These are phyloP conservation scores for Desmodesmus armatus DNA, from an alignment of 139 green algal genomes.

Conservation along the genomic window DNA sequence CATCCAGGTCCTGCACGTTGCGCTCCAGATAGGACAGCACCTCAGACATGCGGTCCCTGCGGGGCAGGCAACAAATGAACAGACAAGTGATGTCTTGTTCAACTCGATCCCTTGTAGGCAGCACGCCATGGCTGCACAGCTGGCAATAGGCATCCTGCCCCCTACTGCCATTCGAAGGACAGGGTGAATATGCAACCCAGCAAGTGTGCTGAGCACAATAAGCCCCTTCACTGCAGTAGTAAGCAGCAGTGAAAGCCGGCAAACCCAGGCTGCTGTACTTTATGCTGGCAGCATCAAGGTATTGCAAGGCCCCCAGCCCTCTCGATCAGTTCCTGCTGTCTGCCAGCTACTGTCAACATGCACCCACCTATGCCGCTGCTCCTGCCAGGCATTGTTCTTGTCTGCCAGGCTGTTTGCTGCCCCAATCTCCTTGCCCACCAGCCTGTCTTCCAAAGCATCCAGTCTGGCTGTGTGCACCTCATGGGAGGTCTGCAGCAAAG, in stretches of 20 bases:
- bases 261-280: neutral
- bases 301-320: neutral
- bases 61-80: constrained; percentile 31
- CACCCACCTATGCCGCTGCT: constrained; percentile 44
- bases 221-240: neutral
- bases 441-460: constrained; percentile 78
- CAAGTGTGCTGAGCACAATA: neutral
- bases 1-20: constrained; percentile 60
- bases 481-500: constrained; percentile 65
- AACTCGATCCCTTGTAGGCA: no score
- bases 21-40: constrained; percentile 76
- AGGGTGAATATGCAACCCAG: neutral
- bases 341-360: no score
- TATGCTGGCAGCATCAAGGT: neutral
- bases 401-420: constrained; percentile 56
- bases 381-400: constrained; percentile 49
- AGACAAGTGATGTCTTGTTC: no score
- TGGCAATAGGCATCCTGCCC: no score
- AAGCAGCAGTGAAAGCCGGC: neutral
- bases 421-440: constrained; percentile 66
- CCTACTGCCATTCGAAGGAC: no score
- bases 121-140: no score
- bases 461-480: constrained; percentile 77
- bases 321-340: neutral
- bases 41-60: constrained; percentile 78